Evolutionary conservation across 2,329 filamentous ascomycete species (phyloP).

Genomic region (Leptoxyphium fumago): DNA sequence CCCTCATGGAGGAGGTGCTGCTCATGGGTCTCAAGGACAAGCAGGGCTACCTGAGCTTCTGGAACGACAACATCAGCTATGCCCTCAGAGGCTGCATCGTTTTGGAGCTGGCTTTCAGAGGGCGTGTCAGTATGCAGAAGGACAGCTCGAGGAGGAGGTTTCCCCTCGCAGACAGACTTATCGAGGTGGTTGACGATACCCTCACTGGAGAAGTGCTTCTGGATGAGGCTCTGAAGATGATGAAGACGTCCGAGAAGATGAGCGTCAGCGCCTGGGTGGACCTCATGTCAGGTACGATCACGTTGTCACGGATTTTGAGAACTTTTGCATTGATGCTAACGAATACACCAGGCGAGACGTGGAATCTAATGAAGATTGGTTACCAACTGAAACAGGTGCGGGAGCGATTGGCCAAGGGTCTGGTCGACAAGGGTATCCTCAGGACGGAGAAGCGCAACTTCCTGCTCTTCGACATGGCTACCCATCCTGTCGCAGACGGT

Average conservation of each 20-base stretch:
- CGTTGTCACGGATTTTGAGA: background rate
- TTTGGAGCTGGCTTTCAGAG: constrained; percentile 88
- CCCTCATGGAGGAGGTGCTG: constrained; percentile 95
- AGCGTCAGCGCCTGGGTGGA: constrained; percentile 99
- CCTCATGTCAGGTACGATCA: constrained; percentile 75
- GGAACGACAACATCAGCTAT: constrained; percentile 99
- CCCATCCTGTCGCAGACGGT: constrained; percentile 89
- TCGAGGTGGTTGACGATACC: constrained; percentile 94
- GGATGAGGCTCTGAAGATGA: constrained; percentile 98
- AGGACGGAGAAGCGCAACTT: constrained; percentile 99
- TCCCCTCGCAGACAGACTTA: constrained; percentile 79
- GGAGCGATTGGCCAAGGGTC: constrained; percentile 88
- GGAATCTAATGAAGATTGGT: constrained; percentile 99
- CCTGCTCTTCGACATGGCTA: constrained; percentile 98
- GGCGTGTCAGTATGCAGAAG: constrained; percentile 96
- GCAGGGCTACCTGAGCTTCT: constrained; percentile 98
- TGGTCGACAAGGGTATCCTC: constrained; percentile 96
- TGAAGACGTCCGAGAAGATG: constrained; percentile 99
- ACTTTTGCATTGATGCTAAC: constrained; percentile 1
- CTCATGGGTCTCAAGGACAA: constrained; percentile 95
- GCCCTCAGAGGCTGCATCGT: constrained; percentile 95
- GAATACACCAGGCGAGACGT: constrained; percentile 66
- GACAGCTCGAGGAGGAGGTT: constrained; percentile 84
- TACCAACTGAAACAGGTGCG: constrained; percentile 99
- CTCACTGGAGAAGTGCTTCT: constrained; percentile 92